Evolutionary conservation across 176 grass and related monocot genomes (phyloP).

Genomic region (Triticum turgidum): DNA sequence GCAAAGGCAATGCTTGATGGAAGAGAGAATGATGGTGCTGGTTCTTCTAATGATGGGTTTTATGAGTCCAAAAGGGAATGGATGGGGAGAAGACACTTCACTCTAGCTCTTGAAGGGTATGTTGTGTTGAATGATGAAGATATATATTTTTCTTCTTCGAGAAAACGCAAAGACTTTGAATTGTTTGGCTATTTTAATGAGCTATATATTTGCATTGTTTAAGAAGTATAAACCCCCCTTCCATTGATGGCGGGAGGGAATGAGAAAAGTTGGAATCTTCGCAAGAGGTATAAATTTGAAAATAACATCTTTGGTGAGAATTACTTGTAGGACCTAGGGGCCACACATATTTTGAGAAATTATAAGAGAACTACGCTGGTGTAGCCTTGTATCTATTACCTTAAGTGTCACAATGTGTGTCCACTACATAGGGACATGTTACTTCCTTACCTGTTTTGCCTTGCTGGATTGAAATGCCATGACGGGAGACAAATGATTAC

Average conservation of each 20-base stretch:
- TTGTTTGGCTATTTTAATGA: conserved; percentile 14
- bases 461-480: background rate
- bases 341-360: background rate
- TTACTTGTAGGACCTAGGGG: background rate
- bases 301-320: background rate
- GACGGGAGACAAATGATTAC: background rate
- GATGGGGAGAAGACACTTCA: conserved; percentile 94
- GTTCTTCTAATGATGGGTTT: conserved; percentile 76
- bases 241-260: background rate
- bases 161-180: background rate
- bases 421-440: background rate
- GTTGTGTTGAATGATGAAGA: conserved; percentile 9
- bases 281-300: background rate
- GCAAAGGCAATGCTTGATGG: conserved; percentile 74
- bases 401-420: background rate
- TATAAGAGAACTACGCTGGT: background rate
- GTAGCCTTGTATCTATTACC: background rate
- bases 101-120: conserved; percentile 86
- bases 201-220: background rate
- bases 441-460: background rate
- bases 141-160: background rate
- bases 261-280: background rate
- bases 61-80: conserved; percentile 98
- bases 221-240: conserved; percentile 15
- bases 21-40: conserved; percentile 48